Conservation (phyloP, 2,329 filamentous ascomycete species). For the Aureobasidium lini region DNA sequence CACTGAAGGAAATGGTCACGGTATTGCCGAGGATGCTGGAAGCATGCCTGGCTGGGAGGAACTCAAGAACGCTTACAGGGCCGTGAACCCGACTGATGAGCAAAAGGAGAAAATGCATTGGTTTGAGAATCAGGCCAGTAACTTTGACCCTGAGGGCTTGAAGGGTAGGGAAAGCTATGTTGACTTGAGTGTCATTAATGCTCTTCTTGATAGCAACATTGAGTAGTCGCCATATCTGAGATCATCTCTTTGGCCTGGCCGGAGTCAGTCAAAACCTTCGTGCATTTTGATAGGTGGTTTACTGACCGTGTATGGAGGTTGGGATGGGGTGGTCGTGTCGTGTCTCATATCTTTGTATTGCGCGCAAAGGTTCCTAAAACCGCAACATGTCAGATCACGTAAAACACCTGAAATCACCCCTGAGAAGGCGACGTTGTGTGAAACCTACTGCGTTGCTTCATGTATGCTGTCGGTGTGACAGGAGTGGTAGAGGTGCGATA, state of each 20-base stretch:
- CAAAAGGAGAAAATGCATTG: constrained; percentile 24
- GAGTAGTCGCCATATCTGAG: background rate
- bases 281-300: background rate
- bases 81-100: constrained; percentile 18
- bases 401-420: too few species aligned
- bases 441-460: background rate
- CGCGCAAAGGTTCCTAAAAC: background rate
- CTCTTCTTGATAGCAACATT: background rate
- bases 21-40: constrained; percentile 28
- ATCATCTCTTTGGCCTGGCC: background rate
- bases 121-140: constrained; percentile 24
- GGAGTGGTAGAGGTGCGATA: background rate
- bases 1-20: constrained; percentile 24
- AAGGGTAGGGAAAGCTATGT: constrained; percentile 19
- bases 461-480: background rate
- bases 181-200: constrained; percentile 18
- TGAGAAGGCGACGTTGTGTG: background rate
- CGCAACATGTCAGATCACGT: background rate
- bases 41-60: constrained; percentile 24
- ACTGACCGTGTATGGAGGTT: background rate
- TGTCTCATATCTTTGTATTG: background rate
- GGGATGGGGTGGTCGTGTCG: background rate
- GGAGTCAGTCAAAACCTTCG: background rate
- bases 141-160: constrained; percentile 22
- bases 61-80: constrained; percentile 27